phyloP scores from a whole-genome alignment of 2,329 filamentous ascomycete species.

The Colletotrichum sp. region DNA sequence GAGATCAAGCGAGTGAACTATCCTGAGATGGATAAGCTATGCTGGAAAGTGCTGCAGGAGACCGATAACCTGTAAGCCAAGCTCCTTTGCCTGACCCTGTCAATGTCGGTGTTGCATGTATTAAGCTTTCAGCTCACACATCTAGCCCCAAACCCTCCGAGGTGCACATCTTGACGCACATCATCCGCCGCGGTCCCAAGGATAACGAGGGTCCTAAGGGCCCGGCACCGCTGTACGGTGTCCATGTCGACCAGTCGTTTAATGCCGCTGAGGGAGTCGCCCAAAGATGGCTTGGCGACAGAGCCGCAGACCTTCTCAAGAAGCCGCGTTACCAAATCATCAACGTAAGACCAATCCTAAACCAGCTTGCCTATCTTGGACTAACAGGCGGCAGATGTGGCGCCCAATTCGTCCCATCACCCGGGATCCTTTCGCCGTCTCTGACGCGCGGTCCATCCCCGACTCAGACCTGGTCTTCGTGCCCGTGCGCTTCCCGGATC shows the following conservation, averaged over 20 bases:
- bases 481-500: slow-evolving; percentile 11
- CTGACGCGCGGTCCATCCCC: slow-evolving; percentile 52
- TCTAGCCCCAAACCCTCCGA: slow-evolving; percentile 7
- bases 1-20: slow-evolving; percentile 48
- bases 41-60: slow-evolving; percentile 16
- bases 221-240: slow-evolving; percentile 16
- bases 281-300: slow-evolving; percentile 6
- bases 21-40: slow-evolving; percentile 20
- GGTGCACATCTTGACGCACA: slow-evolving; percentile 16
- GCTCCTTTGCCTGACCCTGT: not conserved
- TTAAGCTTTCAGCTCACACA: not conserved
- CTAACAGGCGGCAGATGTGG: slow-evolving; percentile 37
- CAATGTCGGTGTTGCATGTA: not conserved
- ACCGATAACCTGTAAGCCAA: slow-evolving; percentile 1
- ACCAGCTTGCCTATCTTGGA: slow-evolving; percentile 53
- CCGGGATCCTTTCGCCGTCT: slow-evolving; percentile 57
- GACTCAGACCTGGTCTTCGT: slow-evolving; percentile 55
- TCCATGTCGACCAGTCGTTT: slow-evolving; percentile 65
- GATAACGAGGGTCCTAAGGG: slow-evolving; percentile 2
- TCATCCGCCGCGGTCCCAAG: slow-evolving; percentile 14
- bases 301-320: slow-evolving; percentile 33
- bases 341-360: slow-evolving; percentile 46
- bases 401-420: slow-evolving; percentile 39
- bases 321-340: slow-evolving; percentile 56
- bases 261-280: slow-evolving; percentile 33